Percentiles rank a stretch among this genome's conserved stretches.
Conservation (phyloP, 2,329 filamentous ascomycete genomes). For the Didymella segeticola region DNA sequence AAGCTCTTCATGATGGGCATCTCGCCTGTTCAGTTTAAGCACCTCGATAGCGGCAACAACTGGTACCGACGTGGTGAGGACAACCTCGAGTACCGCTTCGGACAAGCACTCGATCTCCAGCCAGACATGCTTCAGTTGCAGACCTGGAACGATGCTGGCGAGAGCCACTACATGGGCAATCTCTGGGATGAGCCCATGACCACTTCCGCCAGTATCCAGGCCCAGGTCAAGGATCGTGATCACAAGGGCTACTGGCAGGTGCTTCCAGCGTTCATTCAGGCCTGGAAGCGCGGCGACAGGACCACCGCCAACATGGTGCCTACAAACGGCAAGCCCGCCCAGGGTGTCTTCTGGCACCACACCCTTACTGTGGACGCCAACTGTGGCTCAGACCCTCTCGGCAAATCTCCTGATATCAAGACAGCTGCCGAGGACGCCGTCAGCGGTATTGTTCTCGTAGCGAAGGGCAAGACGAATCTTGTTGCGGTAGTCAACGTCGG, state of each 20-base stretch:
- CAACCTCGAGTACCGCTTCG: constrained; percentile 44
- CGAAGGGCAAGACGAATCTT: constrained; percentile 22
- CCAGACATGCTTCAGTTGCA: constrained; percentile 51
- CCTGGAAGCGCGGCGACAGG: constrained; percentile 45
- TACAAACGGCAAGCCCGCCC: constrained; percentile 19
- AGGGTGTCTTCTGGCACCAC: constrained; percentile 34
- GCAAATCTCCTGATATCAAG: constrained; percentile 27
- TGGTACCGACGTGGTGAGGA: constrained; percentile 50
- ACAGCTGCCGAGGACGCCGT: constrained; percentile 19
- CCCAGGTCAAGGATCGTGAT: constrained; percentile 41
- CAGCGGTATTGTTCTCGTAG: constrained; percentile 20
- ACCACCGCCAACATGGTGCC: constrained; percentile 31
- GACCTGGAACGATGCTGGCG: constrained; percentile 53
- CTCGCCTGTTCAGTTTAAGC: constrained; percentile 50
- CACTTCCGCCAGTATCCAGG: constrained; percentile 25
- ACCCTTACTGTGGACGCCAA: constrained; percentile 35
- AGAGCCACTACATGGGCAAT: constrained; percentile 52
- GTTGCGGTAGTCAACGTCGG: constrained; percentile 34
- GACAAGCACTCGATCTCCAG: constrained; percentile 38
- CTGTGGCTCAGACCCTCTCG: constrained; percentile 53
- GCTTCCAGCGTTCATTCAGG: constrained; percentile 46
- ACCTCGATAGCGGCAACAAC: constrained; percentile 37
- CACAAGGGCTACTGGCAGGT: constrained; percentile 48
- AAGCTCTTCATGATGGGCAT: constrained; percentile 50
- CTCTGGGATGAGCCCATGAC: constrained; percentile 46